Base-by-base conservation (phyloP, 352 stramenopile genomes). In the Phytophthora ramorum region DNA sequence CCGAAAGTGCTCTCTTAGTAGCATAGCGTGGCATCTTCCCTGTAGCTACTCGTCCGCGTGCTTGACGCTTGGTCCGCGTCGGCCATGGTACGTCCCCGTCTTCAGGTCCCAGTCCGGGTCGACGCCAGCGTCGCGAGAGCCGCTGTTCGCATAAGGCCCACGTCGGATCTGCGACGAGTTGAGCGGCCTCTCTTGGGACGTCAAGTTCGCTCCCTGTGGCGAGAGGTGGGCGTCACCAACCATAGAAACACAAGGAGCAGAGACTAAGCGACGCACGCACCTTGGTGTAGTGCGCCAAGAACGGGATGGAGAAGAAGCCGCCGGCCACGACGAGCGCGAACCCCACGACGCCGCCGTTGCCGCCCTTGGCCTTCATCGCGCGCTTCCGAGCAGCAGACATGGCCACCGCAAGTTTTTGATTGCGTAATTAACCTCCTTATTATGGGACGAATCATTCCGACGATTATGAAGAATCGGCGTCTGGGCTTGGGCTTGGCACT, bases 101-200 rank as follows among this genome's bases (percentile, higher is more conserved):
- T 66, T 64, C 48, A 92, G 75, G 64, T 95, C 85, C 81, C 84
- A 96, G 73, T 95, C 84, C 50, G 85, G 87, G 63, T 96, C 89
- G 6, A 83, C 81, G 34, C 89, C 89, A 4, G 81, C 84, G 59
- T 96, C 89, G 32, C 76, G 76, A 17, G 83, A 94, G 58, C 85
- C 86, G 10, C 87, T 83, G 71, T 96, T 96, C 17, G 89, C 67
- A 72, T 96, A 96, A 17, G 75, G 77, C 2, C 89, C 89, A 52
- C 89, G 87, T 50, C 88, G 88, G 63, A 93, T 88, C 75, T 92
- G 81, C 22, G 79, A 81, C 26, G 79, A 68, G 50, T 90, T 91
- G 28, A 92, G 72, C 58, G 84, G 68, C 45, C 88, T 76, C 55
- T 87, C 67, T 41, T 81, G 78, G 38, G 74, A 73, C 19, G 80